Evolutionary conservation across 169 alveolate genomes (phyloP), one percentile per base, ranked within the genome.

Genomic region (Plasmodium malariae): DNA sequence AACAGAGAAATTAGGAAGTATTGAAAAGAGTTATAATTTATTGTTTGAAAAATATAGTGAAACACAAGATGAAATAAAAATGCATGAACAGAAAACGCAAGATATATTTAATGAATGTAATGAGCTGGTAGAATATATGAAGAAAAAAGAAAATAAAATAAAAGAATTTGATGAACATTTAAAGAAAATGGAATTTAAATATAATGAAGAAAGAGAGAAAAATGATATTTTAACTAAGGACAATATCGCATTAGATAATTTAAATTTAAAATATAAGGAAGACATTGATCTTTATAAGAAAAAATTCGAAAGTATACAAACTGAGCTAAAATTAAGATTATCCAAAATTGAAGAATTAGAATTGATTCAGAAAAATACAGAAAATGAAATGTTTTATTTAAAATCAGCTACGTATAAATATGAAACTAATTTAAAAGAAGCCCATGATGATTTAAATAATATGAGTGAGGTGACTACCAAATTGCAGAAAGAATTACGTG

Each of bases 71-170:
- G 92, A 86, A 86, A 55, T 86, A 30, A 86, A 86, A 40, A 86
- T 86, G 92, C 92, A 86, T 19, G 92, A 86, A 86, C 51, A 86
- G 28, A 86, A 86, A 49, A 70, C 87, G 1, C 74, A 86, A 48
- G 92, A 86, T 43, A 71, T 86, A 54, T 86, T 86, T 65, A 86
- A 86, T 34, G 92, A 86, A 28, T 86, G 92, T 70, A 86, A 86
- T 60, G 92, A 86, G 43, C 49, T 86, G 30, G 92, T 86, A 11
- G 87, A 86, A 86, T 86, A 86, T 21, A 86, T 86, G 92, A 71
- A 70, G 57, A 86, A 70, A 36, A 86, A 86, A 72, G 92, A 86
- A 70, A 86, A 37, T 3, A 86, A 70, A 86, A 86, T 86, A 26
- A 86, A 86, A 34, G 92, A 86, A 55, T 69, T 86, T 62, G 92